Evolutionary conservation across 2,329 filamentous ascomycete genomes (phyloP).

Genomic region (Drechslerella dactyloides): DNA sequence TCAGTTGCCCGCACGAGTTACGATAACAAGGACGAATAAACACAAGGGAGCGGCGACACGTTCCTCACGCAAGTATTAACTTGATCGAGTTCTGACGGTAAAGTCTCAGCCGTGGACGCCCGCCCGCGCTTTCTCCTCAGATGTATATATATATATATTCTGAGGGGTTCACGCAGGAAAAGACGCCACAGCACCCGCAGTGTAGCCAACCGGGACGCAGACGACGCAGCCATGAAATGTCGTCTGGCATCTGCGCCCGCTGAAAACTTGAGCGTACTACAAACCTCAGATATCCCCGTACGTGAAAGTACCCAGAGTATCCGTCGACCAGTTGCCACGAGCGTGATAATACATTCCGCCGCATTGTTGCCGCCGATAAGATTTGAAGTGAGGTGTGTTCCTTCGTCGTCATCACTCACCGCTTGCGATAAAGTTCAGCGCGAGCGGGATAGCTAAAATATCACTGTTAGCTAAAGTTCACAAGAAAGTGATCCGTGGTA

Average conservation of each 20-base stretch:
- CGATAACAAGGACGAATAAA: constrained; percentile 55
- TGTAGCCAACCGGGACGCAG: constrained; percentile 54
- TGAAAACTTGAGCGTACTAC: constrained; percentile 45
- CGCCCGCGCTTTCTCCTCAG: background rate
- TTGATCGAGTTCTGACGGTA: constrained; percentile 97
- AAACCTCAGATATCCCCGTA: constrained; percentile 40
- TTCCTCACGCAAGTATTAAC: constrained; percentile 99
- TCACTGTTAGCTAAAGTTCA: constrained; percentile 6
- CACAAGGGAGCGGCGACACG: constrained; percentile 80
- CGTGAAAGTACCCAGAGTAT: constrained; percentile 1
- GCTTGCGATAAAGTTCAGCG: constrained; percentile 88
- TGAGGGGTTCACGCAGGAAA: constrained; percentile 3
- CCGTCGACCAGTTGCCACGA: background rate
- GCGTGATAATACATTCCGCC: constrained; percentile 11
- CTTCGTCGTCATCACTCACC: constrained; percentile 79
- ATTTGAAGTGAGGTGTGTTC: constrained; percentile 62
- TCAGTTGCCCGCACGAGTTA: constrained; percentile 32
- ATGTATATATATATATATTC: background rate
- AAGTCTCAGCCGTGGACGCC: constrained; percentile 79
- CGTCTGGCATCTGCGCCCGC: constrained; percentile 3
- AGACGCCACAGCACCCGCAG: constrained; percentile 53
- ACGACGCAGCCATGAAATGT: background rate
- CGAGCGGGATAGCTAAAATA: constrained; percentile 74
- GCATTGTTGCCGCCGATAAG: constrained; percentile 22
- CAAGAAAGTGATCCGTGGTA: constrained; percentile 50